phyloP scores from a whole-genome alignment of 2,329 filamentous ascomycete genomes.

The Fusarium sp. region DNA sequence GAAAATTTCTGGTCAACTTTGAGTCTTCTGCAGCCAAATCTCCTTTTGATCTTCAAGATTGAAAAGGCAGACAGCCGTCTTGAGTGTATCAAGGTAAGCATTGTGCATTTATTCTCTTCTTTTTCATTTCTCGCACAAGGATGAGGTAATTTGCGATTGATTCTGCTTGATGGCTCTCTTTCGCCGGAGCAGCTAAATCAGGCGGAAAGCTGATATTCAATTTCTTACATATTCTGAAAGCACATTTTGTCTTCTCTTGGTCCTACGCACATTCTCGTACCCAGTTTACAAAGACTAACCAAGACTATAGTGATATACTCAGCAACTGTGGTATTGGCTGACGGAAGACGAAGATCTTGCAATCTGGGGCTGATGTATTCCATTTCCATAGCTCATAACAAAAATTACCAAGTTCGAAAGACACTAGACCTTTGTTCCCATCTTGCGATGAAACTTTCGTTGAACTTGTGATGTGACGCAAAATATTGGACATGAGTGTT shows the following conservation, averaged over 20 bases:
- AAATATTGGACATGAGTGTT: too few relatives aligned
- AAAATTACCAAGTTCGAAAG: neutral
- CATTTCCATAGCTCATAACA: neutral
- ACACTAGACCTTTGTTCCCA: too few relatives aligned
- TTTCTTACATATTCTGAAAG: slow-evolving; percentile 99
- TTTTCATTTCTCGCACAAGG: slow-evolving; percentile 61
- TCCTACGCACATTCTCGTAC: slow-evolving; percentile 45
- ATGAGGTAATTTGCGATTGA: slow-evolving; percentile 99
- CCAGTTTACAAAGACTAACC: slow-evolving; percentile 47
- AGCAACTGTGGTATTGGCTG: too few relatives aligned
- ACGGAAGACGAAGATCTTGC: too few relatives aligned
- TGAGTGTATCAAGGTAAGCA: slow-evolving; percentile 50
- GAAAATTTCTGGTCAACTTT: slow-evolving; percentile 39
- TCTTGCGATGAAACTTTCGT: too few relatives aligned
- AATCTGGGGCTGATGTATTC: too few relatives aligned
- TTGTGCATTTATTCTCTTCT: slow-evolving; percentile 4
- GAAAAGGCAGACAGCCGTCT: slow-evolving; percentile 39
- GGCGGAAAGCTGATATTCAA: slow-evolving; percentile 84
- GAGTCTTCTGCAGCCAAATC: slow-evolving; percentile 3
- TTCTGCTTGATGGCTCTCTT: slow-evolving; percentile 83
- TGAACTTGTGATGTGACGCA: too few relatives aligned
- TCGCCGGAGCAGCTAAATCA: slow-evolving; percentile 90
- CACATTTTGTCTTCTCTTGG: slow-evolving; percentile 20
- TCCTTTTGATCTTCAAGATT: slow-evolving; percentile 12
- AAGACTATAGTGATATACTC: slow-evolving; percentile 35